Base-by-base conservation (phyloP, 1,284 basidiomycete genomes). In the Xerocomus nothofagi region DNA sequence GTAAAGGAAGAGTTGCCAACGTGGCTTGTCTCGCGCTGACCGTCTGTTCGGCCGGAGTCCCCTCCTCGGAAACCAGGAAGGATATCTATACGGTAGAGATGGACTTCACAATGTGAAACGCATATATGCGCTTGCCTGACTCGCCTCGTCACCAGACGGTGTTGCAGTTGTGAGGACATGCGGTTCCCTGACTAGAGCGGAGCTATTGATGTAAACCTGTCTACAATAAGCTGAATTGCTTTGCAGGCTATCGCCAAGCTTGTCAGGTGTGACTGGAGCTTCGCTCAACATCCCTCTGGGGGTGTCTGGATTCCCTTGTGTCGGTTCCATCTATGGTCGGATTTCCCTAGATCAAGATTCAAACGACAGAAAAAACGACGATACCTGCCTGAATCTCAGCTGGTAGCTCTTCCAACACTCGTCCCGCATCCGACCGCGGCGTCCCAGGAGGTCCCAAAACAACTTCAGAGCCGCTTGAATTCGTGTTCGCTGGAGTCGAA, bases 1-100 rank as follows among this genome's bases (percentile, higher is more conserved):
- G 87, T 3, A 88, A 66, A 12, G 85, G 83, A 36, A 90, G 74
- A 3, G 70, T 55, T 1, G 78, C 77, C 9, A 90, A 68, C 12
- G 81, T 66, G 4, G 75, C 69, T 54, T 83, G 77, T 62, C 86
- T 70, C 4, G 76, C 73, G 36, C 74, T 69, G 45, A 80, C 75
- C 56, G 77, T 71, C 26, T 77, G 77, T 44, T 76, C 73, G 1
- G 79, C 74, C 40, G 77, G 73, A 31, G 66, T 66, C 4, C 63
- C 65, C 8, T 67, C 58, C 38, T 59, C 47, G 10, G 41, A 49
- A 18, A 56, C 46, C 18, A 41, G 29, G 48, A 47, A 36, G 55
- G 57, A 56, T 40, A 38, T 44, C 67, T 65, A 36, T n/a, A 30
- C 17, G 3, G 8, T 9, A 36, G 17, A 38, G 11, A 33, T 17